Conservation (phyloP, 1,139 yeast genomes). For the Hemisphaericaspora xylofermentans region DNA sequence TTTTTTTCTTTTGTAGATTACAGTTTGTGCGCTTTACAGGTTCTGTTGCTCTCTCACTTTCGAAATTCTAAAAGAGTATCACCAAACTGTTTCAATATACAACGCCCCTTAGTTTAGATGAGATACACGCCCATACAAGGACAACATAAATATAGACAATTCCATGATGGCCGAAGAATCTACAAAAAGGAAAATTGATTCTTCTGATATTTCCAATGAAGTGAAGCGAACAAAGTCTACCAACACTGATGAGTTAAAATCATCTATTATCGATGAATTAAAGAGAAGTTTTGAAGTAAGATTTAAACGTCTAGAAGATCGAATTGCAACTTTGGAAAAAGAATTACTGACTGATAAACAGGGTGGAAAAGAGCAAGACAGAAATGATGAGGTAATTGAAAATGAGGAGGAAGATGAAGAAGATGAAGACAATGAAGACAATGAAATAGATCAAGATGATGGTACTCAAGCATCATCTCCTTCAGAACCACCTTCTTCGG, state of each 20-base stretch:
- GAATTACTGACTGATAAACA: conserved; percentile 10
- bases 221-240: conserved; percentile 15
- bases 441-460: neutral
- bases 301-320: conserved; percentile 18
- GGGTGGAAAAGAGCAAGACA: conserved; percentile 1
- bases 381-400: neutral
- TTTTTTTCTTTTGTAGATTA: too few relatives aligned
- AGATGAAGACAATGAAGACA: conserved; percentile 2
- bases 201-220: conserved; percentile 16
- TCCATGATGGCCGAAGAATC: conserved; percentile 19
- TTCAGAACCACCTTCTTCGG: conserved; percentile 1
- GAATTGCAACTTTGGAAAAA: conserved; percentile 19
- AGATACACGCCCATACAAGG: neutral
- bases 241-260: conserved; percentile 16
- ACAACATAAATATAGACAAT: neutral
- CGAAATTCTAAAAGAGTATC: too few relatives aligned
- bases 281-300: conserved; percentile 1
- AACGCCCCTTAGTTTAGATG: neutral
- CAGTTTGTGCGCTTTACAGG: neutral
- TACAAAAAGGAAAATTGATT: conserved; percentile 22
- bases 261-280: conserved; percentile 18
- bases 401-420: conserved; percentile 8
- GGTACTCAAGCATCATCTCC: conserved; percentile 1
- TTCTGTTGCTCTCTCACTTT: neutral
- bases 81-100: too few relatives aligned